A percentile compares a stretch with the other conserved stretches of the same genome.
Evolutionary conservation across 1,139 yeast species (phyloP).

Genomic region (Pichia sp.): DNA sequence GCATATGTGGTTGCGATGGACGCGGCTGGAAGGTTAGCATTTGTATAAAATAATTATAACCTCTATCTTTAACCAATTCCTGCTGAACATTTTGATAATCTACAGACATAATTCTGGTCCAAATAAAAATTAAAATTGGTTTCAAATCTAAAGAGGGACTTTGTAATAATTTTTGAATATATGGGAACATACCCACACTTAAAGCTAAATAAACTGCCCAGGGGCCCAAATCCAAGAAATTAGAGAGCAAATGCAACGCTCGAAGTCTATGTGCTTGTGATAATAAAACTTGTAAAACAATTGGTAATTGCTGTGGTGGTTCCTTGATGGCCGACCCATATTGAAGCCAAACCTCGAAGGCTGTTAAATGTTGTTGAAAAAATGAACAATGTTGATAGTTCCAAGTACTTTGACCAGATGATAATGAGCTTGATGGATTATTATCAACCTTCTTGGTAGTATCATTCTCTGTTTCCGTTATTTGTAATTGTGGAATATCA

Average conservation of each 20-base stretch:
- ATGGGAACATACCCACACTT: constrained; percentile 94
- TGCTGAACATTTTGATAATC: constrained; percentile 87
- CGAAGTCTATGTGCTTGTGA: constrained; percentile 92
- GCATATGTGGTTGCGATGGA: constrained; percentile 21
- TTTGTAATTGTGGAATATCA: constrained; percentile 26
- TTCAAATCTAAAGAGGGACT: constrained; percentile 94
- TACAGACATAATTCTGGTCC: constrained; percentile 98
- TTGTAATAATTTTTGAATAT: constrained; percentile 81
- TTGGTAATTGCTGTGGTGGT: constrained; percentile 94
- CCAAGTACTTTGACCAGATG: constrained; percentile 19
- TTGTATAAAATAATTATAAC: constrained; percentile 79
- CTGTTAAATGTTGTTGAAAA: constrained; percentile 92
- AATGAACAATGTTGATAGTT: constrained; percentile 85
- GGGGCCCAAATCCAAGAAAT: constrained; percentile 90
- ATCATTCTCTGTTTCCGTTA: constrained; percentile 13
- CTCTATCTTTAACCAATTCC: constrained; percentile 86
- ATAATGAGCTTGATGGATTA: too few species aligned
- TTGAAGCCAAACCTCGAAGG: constrained; percentile 93
- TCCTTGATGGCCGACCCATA: constrained; percentile 79
- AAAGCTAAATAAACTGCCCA: constrained; percentile 95
- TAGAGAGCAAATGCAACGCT: constrained; percentile 76
- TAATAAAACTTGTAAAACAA: constrained; percentile 82
- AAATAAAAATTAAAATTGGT: constrained; percentile 89
- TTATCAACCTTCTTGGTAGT: neutral
- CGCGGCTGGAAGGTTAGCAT: constrained; percentile 44